Conservation (phyloP, 257 asterid species). For the Solanum chilense region DNA sequence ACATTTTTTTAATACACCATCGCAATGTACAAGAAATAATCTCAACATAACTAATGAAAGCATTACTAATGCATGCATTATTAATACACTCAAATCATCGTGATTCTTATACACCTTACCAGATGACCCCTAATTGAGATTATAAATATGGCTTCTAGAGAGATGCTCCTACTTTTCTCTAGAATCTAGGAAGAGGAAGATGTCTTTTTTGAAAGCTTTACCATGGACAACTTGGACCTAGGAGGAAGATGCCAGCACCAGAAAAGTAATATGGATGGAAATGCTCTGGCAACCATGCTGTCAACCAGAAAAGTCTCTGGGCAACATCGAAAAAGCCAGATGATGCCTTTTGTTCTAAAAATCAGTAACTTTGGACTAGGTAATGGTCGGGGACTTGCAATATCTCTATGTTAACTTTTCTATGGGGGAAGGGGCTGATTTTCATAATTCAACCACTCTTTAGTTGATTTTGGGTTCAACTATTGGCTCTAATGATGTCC, state of each 20-base stretch:
- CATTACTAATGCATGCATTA: neutral
- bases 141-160: neutral
- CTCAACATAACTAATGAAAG: neutral
- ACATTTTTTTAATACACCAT: neutral
- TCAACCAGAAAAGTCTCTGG: neutral
- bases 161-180: neutral
- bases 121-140: neutral
- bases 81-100: neutral
- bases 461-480: neutral
- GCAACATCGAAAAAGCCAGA: neutral
- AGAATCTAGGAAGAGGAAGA: neutral
- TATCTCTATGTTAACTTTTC: neutral
- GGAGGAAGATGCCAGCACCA: neutral
- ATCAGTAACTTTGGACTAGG: neutral
- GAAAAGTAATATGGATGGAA: neutral
- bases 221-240: neutral
- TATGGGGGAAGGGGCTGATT: neutral
- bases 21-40: neutral
- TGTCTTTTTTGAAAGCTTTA: neutral
- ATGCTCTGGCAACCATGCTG: neutral
- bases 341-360: neutral
- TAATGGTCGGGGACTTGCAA: neutral
- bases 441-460: neutral
- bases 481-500: neutral
- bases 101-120: neutral